These are phyloP conservation scores for Glebionis coronaria DNA, from an alignment of 129 eudicot species.

Conservation along the genomic window DNA sequence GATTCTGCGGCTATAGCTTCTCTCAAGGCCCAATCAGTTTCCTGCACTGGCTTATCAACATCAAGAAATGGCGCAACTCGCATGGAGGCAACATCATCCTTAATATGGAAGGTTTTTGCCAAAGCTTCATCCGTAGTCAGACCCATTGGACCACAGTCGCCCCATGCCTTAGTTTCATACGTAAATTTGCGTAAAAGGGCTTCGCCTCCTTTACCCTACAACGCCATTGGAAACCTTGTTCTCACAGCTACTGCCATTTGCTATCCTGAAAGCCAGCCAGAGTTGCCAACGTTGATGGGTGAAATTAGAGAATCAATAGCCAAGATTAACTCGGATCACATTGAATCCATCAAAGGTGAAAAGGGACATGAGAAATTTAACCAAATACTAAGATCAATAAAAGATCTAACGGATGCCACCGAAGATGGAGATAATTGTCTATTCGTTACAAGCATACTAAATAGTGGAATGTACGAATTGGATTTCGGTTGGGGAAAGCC, in stretches of 20 bases:
- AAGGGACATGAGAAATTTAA: slow-evolving; percentile 1
- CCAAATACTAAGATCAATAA: neutral
- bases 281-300: slow-evolving; percentile 11
- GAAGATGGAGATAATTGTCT: too few relatives aligned
- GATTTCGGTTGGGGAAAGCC: too few relatives aligned
- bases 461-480: too few relatives aligned
- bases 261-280: neutral
- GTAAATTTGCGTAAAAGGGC: neutral
- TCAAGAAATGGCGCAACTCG: neutral
- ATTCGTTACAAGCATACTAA: too few relatives aligned
- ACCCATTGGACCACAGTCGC: neutral
- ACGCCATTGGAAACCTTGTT: slow-evolving; percentile 1
- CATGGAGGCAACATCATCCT: neutral
- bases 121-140: neutral
- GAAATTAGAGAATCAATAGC: slow-evolving; percentile 1
- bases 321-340: neutral
- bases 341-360: neutral
- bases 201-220: neutral
- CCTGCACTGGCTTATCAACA: neutral
- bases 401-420: neutral
- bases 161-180: neutral
- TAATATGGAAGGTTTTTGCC: slow-evolving; percentile 14
- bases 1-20: slow-evolving; percentile 18
- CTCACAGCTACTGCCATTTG: neutral
- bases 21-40: slow-evolving; percentile 14